Base-by-base conservation (phyloP, 2,329 filamentous ascomycete genomes). In the Cytospora piceae region DNA sequence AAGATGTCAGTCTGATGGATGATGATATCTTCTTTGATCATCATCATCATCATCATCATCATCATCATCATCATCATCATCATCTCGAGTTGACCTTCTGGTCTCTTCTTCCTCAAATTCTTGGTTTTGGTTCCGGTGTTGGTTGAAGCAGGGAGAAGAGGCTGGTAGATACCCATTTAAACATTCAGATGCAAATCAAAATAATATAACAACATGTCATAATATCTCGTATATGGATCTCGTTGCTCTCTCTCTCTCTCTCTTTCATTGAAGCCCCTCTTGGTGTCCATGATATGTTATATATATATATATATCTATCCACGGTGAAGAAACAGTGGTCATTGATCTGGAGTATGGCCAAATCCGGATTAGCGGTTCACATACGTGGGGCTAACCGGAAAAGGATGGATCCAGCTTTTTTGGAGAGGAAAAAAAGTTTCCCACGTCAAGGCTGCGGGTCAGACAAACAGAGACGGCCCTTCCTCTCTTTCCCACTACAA, bases 361-460 rank as follows among this genome's bases (percentile, higher is more conserved):
- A 20, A 20, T n/a, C 12, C n/a, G n/a, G 46, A 2, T 20, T 49
- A 49, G 46, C n/a, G 3, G 42, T 22, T 2, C 15, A 17, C 12
- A 17, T 39, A 11, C 11, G 58, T 54, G 6, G 29, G 46, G 27
- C 12, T 27, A 59, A 58, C 32, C 20, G 12, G 4, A 12, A 7
- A 22, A 60, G 60, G 7, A 39, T 51, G 31, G 59, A 57, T n/a
- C 55, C 24, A 63, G 58, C 24, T 32, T 51, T 64, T 58, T 6
- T 42, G 17, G 39, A 14, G 32, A 42, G 24, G 51, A 58, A 64
- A 67, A 67, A 67, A 67, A 66, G 66, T 63, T 66, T 67, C 63
- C 64, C 42, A 49, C 11, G 22, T 37, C 34, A 37, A 37, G 24
- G 11, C 27, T 29, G n/a, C n/a, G 8, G 20, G n/a, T 22, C 34